Base-by-base conservation (phyloP, 1,284 basidiomycete genomes). In the Sutorius eximius region DNA sequence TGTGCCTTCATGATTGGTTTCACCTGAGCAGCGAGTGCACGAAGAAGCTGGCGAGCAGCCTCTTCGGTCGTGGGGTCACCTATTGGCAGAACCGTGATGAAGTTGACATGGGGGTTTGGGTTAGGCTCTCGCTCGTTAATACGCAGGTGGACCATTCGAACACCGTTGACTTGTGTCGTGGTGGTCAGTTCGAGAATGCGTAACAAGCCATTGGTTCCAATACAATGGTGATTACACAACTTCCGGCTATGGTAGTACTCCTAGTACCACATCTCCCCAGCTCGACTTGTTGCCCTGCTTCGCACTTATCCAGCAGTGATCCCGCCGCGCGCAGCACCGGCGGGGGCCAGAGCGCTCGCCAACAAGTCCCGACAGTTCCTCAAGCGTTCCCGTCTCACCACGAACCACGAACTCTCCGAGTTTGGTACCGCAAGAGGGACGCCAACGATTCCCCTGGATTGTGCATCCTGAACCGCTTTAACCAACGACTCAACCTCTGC, bases 11-110 rank as follows among this genome's bases (percentile, higher is more conserved):
- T 92, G 30, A 91, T 67, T 5, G 90, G 90, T 60, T 81, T 79
- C 32, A 92, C 86, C 71, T 92, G 89, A 5, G 89, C 90, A 0
- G 89, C 89, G 36, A 92, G 73, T 6, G 88, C 87, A 13, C 87
- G 79, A 50, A 92, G 74, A 37, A 89, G 77, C 64, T 89, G 85
- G 41, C 79, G 77, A 13, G 85, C 82, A 53, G 82, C 78, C 56
- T 87, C 84, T 74, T 51, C 71, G 71, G 41, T 57, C 5, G 44
- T 65, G 36, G 60, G 34, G 43, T 79, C 73, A 9, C 51, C 45
- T 44, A 66, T 66, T 38, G 78, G 78, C n/a, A 92, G 74, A 34
- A 82, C 75, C 8, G 82, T 75, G 38, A 89, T 87, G 68, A 91
- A 92, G 69, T 90, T 91, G 56, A 91, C 75, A 64, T 82, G 76